phyloP scores from a whole-genome alignment of 805 yeast species.

The Tetrapisispora taiwanensis region DNA sequence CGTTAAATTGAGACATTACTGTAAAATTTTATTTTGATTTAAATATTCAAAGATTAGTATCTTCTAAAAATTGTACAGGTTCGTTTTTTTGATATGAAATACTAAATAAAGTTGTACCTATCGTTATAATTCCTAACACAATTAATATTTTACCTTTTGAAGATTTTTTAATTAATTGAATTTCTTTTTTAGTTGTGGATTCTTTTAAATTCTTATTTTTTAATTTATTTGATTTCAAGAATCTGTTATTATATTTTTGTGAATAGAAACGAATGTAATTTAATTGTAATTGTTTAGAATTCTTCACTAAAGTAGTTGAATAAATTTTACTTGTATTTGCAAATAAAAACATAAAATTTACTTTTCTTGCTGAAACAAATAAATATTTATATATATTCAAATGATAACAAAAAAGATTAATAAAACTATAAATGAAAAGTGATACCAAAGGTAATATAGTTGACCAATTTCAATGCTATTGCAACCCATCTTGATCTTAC shows the following conservation, averaged over 20 bases:
- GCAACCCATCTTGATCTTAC: no score
- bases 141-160: conserved; percentile 26
- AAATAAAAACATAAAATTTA: background rate
- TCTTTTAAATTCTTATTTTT: background rate
- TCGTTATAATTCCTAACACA: conserved; percentile 37
- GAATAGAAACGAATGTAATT: background rate
- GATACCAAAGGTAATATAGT: no score
- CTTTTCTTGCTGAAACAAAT: no score
- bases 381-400: no score
- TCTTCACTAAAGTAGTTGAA: background rate
- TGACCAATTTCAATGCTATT: no score
- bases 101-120: conserved; percentile 39
- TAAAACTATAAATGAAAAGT: no score
- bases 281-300: background rate
- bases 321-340: background rate
- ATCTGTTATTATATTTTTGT: background rate
- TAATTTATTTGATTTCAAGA: background rate
- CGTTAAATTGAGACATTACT: conserved; percentile 33
- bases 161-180: background rate
- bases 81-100: conserved; percentile 33
- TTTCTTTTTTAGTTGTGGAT: background rate
- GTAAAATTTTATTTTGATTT: background rate
- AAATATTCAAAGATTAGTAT: conserved; percentile 6
- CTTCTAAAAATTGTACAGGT: conserved; percentile 39
- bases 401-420: background rate